Conservation (phyloP, 192 early-diverging fungal genomes). For the Jimgerdemannia flammicorona region DNA sequence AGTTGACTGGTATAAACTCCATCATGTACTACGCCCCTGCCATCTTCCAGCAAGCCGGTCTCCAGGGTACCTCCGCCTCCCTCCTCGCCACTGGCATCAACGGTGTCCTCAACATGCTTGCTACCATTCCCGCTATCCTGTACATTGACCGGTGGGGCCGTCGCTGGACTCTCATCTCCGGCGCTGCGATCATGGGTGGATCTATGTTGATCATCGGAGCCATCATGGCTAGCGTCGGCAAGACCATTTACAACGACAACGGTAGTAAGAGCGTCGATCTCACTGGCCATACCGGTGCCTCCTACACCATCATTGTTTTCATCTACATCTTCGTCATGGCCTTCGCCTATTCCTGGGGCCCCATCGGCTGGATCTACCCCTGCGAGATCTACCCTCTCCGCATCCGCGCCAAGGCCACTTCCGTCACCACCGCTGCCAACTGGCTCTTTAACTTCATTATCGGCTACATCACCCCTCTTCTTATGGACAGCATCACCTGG, state of each 20-base stretch:
- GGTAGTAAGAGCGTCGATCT: constrained; percentile 2
- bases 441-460: constrained; percentile 87
- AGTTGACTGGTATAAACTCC: background rate
- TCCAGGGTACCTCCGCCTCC: background rate
- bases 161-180: constrained; percentile 64
- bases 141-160: background rate
- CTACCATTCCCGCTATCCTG: background rate
- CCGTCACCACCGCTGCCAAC: constrained; percentile 82
- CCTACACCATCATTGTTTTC: constrained; percentile 24
- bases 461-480: constrained; percentile 67
- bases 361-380: constrained; percentile 89
- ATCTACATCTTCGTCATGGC: constrained; percentile 62
- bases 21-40: background rate
- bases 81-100: background rate
- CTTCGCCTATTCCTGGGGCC: constrained; percentile 91
- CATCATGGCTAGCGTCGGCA: constrained; percentile 17
- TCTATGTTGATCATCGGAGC: constrained; percentile 59
- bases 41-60: background rate
- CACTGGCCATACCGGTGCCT: constrained; percentile 3
- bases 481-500: constrained; percentile 64
- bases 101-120: background rate
- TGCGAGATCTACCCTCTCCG: constrained; percentile 91
- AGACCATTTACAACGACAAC: background rate
- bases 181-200: constrained; percentile 57
- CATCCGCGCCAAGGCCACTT: constrained; percentile 82